Percentiles rank a stretch among this genome's conserved stretches.
Evolutionary conservation across 1,284 basidiomycete species (phyloP).

Genomic region (Ceraceosorus guamensis): DNA sequence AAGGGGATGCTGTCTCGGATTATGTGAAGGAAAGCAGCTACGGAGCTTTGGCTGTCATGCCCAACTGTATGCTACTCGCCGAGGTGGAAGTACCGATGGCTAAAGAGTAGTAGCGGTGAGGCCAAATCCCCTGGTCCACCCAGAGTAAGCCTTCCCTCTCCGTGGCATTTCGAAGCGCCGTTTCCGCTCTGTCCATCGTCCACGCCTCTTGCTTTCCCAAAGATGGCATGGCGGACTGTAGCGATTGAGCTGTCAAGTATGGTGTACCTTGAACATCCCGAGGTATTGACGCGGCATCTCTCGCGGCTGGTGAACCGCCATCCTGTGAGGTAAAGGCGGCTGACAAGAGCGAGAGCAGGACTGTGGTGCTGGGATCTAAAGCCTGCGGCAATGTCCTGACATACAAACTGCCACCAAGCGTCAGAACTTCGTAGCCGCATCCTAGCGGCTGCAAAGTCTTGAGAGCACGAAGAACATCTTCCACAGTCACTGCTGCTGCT

Average conservation of each 20-base stretch:
- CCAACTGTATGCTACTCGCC: too few relatives aligned
- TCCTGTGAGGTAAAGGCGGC: too few relatives aligned
- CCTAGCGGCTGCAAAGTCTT: constrained; percentile 78
- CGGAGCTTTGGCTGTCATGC: too few relatives aligned
- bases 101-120: constrained; percentile 6
- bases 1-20: too few relatives aligned
- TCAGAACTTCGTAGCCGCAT: constrained; percentile 78
- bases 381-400: constrained; percentile 49
- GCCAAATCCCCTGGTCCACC: constrained; percentile 58
- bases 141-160: constrained; percentile 85
- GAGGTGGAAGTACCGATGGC: too few relatives aligned
- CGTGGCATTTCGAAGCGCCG: constrained; percentile 80
- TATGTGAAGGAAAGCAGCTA: too few relatives aligned
- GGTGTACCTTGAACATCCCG: constrained; percentile 12
- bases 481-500: constrained; percentile 58
- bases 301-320: constrained; percentile 65
- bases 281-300: constrained; percentile 54
- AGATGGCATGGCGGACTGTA: constrained; percentile 56
- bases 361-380: constrained; percentile 48
- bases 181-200: constrained; percentile 65
- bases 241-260: constrained; percentile 56
- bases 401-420: constrained; percentile 55
- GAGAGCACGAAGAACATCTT: constrained; percentile 78
- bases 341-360: constrained; percentile 48
- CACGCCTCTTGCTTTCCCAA: constrained; percentile 65